A percentile compares a stretch with the other conserved stretches of the same genome.
phyloP scores from a whole-genome alignment of 768 basidiomycete species.

The Boletus reticulatus region DNA sequence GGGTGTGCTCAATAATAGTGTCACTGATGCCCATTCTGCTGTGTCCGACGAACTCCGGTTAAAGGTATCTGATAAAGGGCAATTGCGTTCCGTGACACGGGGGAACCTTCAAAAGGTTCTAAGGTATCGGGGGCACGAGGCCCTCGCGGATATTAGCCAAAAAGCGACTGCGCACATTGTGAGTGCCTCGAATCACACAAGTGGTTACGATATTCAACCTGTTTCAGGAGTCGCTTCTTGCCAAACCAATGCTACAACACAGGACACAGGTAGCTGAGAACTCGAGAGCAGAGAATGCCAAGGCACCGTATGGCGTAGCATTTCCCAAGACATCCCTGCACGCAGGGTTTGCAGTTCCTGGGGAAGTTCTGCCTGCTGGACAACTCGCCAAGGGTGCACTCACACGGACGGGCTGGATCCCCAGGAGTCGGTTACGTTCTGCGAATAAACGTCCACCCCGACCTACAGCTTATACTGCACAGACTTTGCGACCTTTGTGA shows the following conservation, averaged over 20 bases:
- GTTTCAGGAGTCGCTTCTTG: slow-evolving; percentile 62
- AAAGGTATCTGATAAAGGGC: slow-evolving; percentile 34
- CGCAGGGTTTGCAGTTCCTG: slow-evolving; percentile 58
- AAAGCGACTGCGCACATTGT: slow-evolving; percentile 70
- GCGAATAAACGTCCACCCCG: slow-evolving; percentile 2
- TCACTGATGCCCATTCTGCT: slow-evolving; percentile 42
- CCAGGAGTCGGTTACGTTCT: slow-evolving; percentile 19
- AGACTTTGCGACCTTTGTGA: slow-evolving; percentile 22
- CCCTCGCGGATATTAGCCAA: slow-evolving; percentile 45
- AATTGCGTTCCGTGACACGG: slow-evolving; percentile 63
- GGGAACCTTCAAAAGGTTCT: slow-evolving; percentile 77
- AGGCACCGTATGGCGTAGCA: slow-evolving; percentile 16
- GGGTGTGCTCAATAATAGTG: slow-evolving; percentile 51
- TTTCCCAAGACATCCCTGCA: slow-evolving; percentile 27
- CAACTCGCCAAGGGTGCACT: slow-evolving; percentile 55
- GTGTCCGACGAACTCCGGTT: slow-evolving; percentile 49
- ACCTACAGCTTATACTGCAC: slow-evolving; percentile 18
- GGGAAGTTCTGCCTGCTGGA: slow-evolving; percentile 55
- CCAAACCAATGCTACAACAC: slow-evolving; percentile 54
- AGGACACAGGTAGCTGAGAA: slow-evolving; percentile 38
- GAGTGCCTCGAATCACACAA: slow-evolving; percentile 28
- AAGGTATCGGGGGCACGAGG: slow-evolving; percentile 51
- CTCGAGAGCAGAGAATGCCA: slow-evolving; percentile 31
- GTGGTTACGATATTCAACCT: slow-evolving; percentile 5
- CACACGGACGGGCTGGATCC: slow-evolving; percentile 30